Conservation (phyloP, 371 early-diverging fungal species). For the Conidiobolus incongruus region DNA sequence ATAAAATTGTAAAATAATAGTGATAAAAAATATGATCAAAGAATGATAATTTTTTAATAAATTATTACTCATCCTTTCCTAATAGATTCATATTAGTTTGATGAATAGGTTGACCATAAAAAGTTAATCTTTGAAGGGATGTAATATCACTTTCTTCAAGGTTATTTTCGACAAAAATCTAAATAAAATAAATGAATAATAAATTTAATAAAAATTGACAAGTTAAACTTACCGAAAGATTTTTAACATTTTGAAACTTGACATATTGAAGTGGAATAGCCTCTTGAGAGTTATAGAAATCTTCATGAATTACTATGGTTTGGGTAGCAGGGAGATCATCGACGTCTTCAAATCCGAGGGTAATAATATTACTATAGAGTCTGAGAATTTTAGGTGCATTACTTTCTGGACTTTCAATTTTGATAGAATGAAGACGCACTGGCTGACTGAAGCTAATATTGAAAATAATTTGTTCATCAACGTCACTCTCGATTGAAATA, state of each 20-base stretch:
- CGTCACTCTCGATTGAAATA: slow-evolving; percentile 58
- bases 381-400: slow-evolving; percentile 70
- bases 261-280: slow-evolving; percentile 67
- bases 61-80: too few relatives aligned
- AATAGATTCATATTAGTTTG: slow-evolving; percentile 9
- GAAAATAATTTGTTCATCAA: slow-evolving; percentile 82
- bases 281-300: slow-evolving; percentile 35
- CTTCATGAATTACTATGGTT: slow-evolving; percentile 32
- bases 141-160: slow-evolving; percentile 63
- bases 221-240: slow-evolving; percentile 19
- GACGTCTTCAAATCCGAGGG: slow-evolving; percentile 70
- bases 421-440: slow-evolving; percentile 73
- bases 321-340: slow-evolving; percentile 56
- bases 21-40: too few relatives aligned
- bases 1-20: too few relatives aligned
- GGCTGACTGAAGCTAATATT: slow-evolving; percentile 71
- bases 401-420: slow-evolving; percentile 29
- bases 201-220: background rate
- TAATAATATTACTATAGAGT: slow-evolving; percentile 53
- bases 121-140: slow-evolving; percentile 39
- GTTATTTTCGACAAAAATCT: slow-evolving; percentile 64
- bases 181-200: background rate
- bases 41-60: too few relatives aligned
- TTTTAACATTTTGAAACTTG: slow-evolving; percentile 70
- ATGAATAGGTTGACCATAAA: slow-evolving; percentile 33